A percentile compares a stretch with the other conserved stretches of the same genome.
phyloP scores from a whole-genome alignment of 2,329 filamentous ascomycete genomes.

The Cladosporium colombiae region DNA sequence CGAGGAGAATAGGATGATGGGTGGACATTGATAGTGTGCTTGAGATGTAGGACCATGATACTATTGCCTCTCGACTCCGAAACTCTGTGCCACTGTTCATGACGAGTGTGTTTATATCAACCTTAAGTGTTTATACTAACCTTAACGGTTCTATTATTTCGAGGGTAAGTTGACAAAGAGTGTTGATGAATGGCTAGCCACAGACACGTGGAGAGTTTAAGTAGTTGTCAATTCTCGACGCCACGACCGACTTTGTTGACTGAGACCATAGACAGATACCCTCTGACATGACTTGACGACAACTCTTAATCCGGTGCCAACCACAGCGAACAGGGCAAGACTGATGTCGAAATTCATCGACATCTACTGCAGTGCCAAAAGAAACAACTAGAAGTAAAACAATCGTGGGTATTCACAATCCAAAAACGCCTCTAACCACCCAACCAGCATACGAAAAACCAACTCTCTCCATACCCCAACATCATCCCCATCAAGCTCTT shows the following conservation, averaged over 20 bases:
- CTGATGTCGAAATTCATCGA: not conserved
- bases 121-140: too few relatives aligned
- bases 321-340: not conserved
- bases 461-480: not conserved
- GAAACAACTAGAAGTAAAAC: not conserved
- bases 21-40: not conserved
- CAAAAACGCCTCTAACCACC: not conserved
- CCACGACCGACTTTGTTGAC: too few relatives aligned
- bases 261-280: too few relatives aligned
- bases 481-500: constrained; percentile 20
- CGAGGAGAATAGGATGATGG: not conserved
- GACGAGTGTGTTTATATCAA: too few relatives aligned
- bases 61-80: not conserved
- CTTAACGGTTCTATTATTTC: too few relatives aligned
- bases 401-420: constrained; percentile 4
- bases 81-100: not conserved
- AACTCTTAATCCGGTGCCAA: not conserved
- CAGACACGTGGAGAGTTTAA: too few relatives aligned
- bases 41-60: not conserved
- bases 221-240: too few relatives aligned
- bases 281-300: not conserved
- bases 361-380: not conserved
- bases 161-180: too few relatives aligned
- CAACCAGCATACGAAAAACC: not conserved
- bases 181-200: too few relatives aligned